Evolutionary conservation across 164 flowering plant species (phyloP), one percentile per base, ranked within the genome.

Genomic region (Dillenia suffruticosa): DNA sequence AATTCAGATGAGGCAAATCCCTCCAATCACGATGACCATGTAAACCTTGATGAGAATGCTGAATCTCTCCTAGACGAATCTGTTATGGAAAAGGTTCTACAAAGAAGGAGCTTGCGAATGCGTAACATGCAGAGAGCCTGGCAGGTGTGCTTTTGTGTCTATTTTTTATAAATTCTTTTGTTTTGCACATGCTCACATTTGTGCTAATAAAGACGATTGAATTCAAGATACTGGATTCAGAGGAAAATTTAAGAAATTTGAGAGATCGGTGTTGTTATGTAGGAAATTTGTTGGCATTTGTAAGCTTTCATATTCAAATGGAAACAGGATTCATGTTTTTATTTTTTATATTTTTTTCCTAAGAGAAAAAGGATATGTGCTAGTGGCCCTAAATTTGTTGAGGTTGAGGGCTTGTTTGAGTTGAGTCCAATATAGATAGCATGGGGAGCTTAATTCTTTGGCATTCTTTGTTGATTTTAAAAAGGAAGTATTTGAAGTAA

Each of bases 61-160:
- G 93, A 94, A 63, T 67, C 80, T 44, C 77, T 82, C 11, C 82
- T 89, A 5, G 99, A 95, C 75, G 78, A 70, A 14, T 86, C 97
- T 49, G 84, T 91, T 16, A 92, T 91, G 97, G 99, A 95, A 79
- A 95, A 83, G 79, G 88, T 92, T 74, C 93, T 95, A 46, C 96
- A 86, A 67, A 84, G 90, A 69, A 89, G 79, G 81, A 89, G 99
- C 68, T 80, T 76, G 69, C 78, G 92, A 51, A 77, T 91, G 89
- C 90, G 96, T 46, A 92, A 91, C 75, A 81, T 86, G 82, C 99
- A 95, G 78, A 82, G 93, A 76, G 70, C 90, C 65, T 95, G 97
- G 97, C 87, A 88, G 89, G 92, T 82, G 49, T 14, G n/a, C 15
- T 22, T 54, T 44, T 32, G 46, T 46, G 15, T 4, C 11, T 56